Conservation (phyloP, 768 basidiomycete genomes). For the Lentinula edodes region DNA sequence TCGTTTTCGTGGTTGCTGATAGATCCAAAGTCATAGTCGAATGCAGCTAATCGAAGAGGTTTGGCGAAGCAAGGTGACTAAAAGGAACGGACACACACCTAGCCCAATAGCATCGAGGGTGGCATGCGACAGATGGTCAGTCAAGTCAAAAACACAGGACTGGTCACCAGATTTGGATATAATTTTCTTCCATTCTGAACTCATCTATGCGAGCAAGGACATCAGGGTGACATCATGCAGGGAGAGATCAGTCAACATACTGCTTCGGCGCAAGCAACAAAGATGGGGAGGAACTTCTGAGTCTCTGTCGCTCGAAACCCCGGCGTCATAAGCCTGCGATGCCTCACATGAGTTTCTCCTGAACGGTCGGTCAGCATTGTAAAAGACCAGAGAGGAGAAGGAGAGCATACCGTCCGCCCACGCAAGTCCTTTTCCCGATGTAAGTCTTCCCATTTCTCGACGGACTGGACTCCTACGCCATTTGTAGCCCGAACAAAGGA, state of each 20-base stretch:
- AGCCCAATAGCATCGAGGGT: too few species aligned
- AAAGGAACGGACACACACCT: too few species aligned
- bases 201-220: too few species aligned
- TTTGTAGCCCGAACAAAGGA: constrained; percentile 46
- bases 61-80: too few species aligned
- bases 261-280: too few species aligned
- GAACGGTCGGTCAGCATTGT: neutral
- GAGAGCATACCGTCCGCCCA: constrained; percentile 44
- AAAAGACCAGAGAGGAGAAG: neutral
- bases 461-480: constrained; percentile 31
- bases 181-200: too few species aligned
- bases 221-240: too few species aligned
- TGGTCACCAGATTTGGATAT: too few species aligned
- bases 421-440: constrained; percentile 47
- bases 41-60: constrained; percentile 8
- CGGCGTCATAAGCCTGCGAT: constrained; percentile 48
- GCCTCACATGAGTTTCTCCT: constrained; percentile 47
- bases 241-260: too few species aligned
- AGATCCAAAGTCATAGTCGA: constrained; percentile 40
- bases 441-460: constrained; percentile 41
- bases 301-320: constrained; percentile 34
- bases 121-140: too few species aligned
- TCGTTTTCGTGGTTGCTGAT: constrained; percentile 30
- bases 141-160: too few species aligned
- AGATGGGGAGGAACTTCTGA: too few species aligned